Evolutionary conservation across 352 stramenopile genomes (phyloP), one percentile per base, ranked within the genome.

Genomic region (Phytophthora sp.): DNA sequence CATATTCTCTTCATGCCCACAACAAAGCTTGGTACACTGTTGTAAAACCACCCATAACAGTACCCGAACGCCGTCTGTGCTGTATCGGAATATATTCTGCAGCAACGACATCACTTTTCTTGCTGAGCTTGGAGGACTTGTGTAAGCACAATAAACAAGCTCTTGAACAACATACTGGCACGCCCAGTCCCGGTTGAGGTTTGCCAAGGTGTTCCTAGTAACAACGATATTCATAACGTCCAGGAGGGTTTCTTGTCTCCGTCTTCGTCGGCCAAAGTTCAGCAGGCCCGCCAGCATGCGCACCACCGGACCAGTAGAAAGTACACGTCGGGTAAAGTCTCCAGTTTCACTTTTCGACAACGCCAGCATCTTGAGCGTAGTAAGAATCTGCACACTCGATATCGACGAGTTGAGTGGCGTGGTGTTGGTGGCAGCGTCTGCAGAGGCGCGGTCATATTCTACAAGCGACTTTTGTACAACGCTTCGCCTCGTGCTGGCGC

Each of bases 21-120:
- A 91, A 41, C 81, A 91, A 23, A 77, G 58, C 31, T 64, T 78
- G 2, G 81, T 89, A 34, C 83, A 92, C 31, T 84, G 71, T 26
- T 82, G 66, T 20, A 92, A 27, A 35, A 88, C 50, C 26, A 67
- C 50, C 83, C 81, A 92, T 21, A 90, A 48, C 17, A 78, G 26
- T 26, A 58, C 49, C 8, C 44, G 41, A 43, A 63, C 52, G 26
- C 31, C 31, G 43, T 57, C 60, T 3, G 37, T 41, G 15, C 39
- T 55, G n/a, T 54, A 34, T 39, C 53, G 51, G 37, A 57, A 62
- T 12, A 88, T 69, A 3, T 50, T 68, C 12, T 84, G 71, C 20
- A 88, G 30, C 44, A 86, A 48, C 2, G 48, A 49, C 10, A 74
- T 55, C 23, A 67, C 63, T 49, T 52, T 76, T 39, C 31, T 72